A percentile compares a stretch with the other conserved stretches of the same genome.
Conservation (phyloP, 2,329 filamentous ascomycete genomes). For the Penicillium sclerotigenum region DNA sequence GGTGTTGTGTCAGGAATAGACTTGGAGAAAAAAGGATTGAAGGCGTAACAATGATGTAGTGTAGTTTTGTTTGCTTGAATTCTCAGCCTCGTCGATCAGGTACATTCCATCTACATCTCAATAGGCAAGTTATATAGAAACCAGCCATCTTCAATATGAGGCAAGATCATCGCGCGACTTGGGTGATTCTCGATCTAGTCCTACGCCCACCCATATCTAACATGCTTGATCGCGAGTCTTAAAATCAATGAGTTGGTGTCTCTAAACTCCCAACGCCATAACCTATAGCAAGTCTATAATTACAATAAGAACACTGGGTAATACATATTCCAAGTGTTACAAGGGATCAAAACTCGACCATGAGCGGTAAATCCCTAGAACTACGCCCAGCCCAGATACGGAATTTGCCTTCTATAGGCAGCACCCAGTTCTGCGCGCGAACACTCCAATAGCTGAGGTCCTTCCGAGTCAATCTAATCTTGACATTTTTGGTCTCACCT, state of each 20-base stretch:
- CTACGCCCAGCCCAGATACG: constrained; percentile 38
- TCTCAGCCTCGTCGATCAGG: too few species aligned
- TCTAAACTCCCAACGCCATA: neutral
- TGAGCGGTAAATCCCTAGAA: constrained; percentile 34
- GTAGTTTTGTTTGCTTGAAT: too few species aligned
- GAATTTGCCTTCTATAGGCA: constrained; percentile 46
- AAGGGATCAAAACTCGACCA: constrained; percentile 26
- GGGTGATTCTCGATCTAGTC: too few species aligned
- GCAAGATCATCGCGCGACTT: too few species aligned
- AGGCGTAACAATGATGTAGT: neutral
- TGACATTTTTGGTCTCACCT: constrained; percentile 54
- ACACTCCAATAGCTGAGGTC: constrained; percentile 74
- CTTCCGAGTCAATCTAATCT: constrained; percentile 61
- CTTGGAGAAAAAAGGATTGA: neutral
- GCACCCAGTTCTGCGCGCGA: constrained; percentile 65
- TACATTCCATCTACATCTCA: too few species aligned
- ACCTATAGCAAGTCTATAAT: neutral
- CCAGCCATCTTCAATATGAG: too few species aligned
- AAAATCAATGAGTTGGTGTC: neutral
- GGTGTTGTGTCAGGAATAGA: neutral
- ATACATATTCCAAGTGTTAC: neutral
- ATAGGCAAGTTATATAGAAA: too few species aligned
- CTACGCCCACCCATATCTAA: too few species aligned
- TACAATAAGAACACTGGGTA: too few species aligned
- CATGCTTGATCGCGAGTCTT: too few species aligned